Evolutionary conservation across 441 rosid species (phyloP).

Genomic region (Gossypium trilobum): DNA sequence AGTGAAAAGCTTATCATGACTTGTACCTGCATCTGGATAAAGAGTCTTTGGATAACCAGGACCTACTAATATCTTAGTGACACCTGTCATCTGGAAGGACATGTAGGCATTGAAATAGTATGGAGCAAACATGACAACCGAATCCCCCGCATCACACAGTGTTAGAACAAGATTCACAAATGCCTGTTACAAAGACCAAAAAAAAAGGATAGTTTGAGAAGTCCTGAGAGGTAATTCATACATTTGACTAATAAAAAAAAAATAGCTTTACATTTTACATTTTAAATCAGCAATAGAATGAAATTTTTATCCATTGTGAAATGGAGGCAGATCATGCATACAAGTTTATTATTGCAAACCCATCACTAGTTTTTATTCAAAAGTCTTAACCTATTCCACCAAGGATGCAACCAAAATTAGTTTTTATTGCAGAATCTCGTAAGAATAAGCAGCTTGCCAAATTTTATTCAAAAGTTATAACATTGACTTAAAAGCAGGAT

Average conservation of each 20-base stretch:
- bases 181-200: constrained; percentile 49
- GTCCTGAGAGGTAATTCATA: constrained; percentile 2
- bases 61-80: constrained; percentile 79
- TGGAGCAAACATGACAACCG: constrained; percentile 91
- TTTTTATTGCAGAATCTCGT: no score
- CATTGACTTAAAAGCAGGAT: no score
- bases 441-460: background rate
- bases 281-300: constrained; percentile 5
- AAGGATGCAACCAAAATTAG: no score
- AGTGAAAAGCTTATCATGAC: constrained; percentile 13
- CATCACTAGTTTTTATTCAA: no score
- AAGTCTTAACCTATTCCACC: no score
- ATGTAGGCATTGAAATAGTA: constrained; percentile 95
- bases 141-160: constrained; percentile 83
- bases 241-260: constrained; percentile 9
- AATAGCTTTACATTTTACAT: background rate
- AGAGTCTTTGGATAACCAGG: constrained; percentile 63
- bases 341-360: background rate
- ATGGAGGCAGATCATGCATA: background rate
- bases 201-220: constrained; percentile 7
- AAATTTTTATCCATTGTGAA: background rate
- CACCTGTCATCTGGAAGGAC: constrained; percentile 98
- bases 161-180: constrained; percentile 85
- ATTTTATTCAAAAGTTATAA: no score
- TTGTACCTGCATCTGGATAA: constrained; percentile 83